phyloP scores from a whole-genome alignment of 2,329 filamentous ascomycete genomes.

The Metarhizium guizhouense region DNA sequence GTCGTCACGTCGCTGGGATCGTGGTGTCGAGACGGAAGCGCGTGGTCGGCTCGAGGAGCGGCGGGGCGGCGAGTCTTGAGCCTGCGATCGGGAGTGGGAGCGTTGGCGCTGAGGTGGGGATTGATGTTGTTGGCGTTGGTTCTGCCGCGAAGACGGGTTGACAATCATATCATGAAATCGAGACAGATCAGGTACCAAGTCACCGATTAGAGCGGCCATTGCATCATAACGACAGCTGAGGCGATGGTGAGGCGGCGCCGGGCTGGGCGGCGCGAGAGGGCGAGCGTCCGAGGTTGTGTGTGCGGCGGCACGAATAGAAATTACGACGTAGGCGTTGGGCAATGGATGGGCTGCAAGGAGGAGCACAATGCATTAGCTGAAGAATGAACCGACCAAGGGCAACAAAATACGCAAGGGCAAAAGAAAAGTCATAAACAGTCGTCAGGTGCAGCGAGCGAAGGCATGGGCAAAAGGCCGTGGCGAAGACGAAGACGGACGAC shows the following conservation, averaged over 20 bases:
- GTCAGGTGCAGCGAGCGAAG: background rate
- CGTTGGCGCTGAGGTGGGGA: constrained; percentile 14
- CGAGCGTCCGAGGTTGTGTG: background rate
- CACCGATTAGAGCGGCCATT: constrained; percentile 59
- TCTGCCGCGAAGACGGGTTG: constrained; percentile 34
- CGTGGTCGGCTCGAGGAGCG: constrained; percentile 21
- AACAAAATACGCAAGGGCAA: background rate
- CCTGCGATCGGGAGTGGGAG: constrained; percentile 11
- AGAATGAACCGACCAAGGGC: background rate
- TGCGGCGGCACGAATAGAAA: background rate
- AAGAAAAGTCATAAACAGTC: background rate
- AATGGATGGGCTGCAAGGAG: constrained; percentile 1
- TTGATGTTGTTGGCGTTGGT: constrained; percentile 40
- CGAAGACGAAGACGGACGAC: background rate
- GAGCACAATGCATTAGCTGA: background rate
- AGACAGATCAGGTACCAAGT: constrained; percentile 64
- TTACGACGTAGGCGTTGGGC: background rate
- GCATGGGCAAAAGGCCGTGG: background rate
- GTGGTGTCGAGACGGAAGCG: constrained; percentile 14
- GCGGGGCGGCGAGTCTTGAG: constrained; percentile 13
- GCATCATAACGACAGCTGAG: constrained; percentile 23
- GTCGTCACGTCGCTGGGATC: constrained; percentile 15
- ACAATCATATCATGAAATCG: constrained; percentile 65
- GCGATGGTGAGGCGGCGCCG: background rate
- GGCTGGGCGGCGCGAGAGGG: background rate